Evolutionary conservation across 805 yeast genomes (phyloP).

Genomic region (Kockiozyma suomiensis): DNA sequence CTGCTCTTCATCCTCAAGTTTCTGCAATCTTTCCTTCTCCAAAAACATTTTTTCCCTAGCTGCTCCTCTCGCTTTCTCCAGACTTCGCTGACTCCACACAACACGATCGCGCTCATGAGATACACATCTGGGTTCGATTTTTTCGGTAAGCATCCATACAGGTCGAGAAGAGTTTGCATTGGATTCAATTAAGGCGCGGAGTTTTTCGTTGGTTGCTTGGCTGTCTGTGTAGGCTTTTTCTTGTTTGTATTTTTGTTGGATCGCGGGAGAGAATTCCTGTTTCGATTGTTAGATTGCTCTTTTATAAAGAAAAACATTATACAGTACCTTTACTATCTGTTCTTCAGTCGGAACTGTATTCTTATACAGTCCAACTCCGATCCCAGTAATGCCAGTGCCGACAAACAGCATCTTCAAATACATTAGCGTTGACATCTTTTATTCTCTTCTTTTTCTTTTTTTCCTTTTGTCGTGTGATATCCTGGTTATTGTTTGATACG

Average conservation of each 20-base stretch:
- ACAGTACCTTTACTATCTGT: slow-evolving; percentile 62
- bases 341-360: slow-evolving; percentile 87
- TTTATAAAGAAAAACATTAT: background rate
- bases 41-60: slow-evolving; percentile 23
- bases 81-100: slow-evolving; percentile 17
- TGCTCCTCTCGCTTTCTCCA: slow-evolving; percentile 13
- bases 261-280: slow-evolving; percentile 76
- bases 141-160: slow-evolving; percentile 32
- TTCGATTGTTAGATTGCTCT: background rate
- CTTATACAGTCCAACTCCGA: slow-evolving; percentile 70
- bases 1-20: slow-evolving; percentile 8
- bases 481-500: too few relatives aligned
- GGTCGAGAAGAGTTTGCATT: slow-evolving; percentile 32
- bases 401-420: slow-evolving; percentile 49
- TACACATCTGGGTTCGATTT: slow-evolving; percentile 22
- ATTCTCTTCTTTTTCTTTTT: background rate
- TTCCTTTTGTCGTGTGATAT: background rate
- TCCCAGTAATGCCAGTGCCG: slow-evolving; percentile 71
- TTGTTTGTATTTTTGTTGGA: slow-evolving; percentile 68
- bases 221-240: slow-evolving; percentile 4
- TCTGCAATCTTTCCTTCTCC: slow-evolving; percentile 20
- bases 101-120: slow-evolving; percentile 27
- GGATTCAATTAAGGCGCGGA: slow-evolving; percentile 21
- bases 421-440: slow-evolving; percentile 1
- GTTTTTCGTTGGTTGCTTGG: slow-evolving; percentile 4